These are phyloP conservation scores for Fusarium albosuccineum DNA, from an alignment of 2,329 filamentous ascomycete species.

Conservation along the genomic window DNA sequence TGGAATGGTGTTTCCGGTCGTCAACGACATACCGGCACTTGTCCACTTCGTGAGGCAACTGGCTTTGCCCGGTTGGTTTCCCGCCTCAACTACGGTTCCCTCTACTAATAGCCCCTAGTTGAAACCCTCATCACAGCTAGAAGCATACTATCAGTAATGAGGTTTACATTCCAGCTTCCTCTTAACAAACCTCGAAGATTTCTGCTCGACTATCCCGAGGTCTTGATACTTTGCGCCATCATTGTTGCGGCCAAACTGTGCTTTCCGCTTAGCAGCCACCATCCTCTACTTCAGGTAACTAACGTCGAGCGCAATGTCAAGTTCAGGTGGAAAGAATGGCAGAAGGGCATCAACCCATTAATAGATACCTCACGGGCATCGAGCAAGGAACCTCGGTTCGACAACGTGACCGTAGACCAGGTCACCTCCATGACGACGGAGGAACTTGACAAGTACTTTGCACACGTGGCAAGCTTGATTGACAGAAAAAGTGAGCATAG, in stretches of 20 bases:
- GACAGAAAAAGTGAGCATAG: conserved; percentile 51
- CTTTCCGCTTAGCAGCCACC: conserved; percentile 77
- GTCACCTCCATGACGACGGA: conserved; percentile 71
- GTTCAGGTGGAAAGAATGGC: conserved; percentile 82
- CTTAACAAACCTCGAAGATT: conserved; percentile 59
- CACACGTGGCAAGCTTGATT: conserved; percentile 50
- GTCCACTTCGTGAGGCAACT: conserved; percentile 79
- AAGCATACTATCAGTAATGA: conserved; percentile 62
- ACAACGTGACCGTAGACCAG: conserved; percentile 70
- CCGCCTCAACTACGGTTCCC: no score
- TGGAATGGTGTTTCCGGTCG: conserved; percentile 76
- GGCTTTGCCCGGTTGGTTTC: conserved; percentile 75
- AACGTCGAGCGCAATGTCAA: conserved; percentile 28
- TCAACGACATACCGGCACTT: conserved; percentile 78
- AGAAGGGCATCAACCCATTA: conserved; percentile 57
- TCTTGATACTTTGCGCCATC: conserved; percentile 77
- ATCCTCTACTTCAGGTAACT: conserved; percentile 50
- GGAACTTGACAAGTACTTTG: conserved; percentile 76
- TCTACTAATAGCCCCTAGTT: conserved; percentile 60
- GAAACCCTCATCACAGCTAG: conserved; percentile 59
- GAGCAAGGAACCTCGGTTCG: conserved; percentile 53
- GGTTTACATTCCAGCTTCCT: conserved; percentile 68
- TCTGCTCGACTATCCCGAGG: conserved; percentile 77
- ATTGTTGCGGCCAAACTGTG: conserved; percentile 83
- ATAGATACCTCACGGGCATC: conserved; percentile 25